A percentile compares a stretch with the other conserved stretches of the same genome.
Conservation (phyloP, 176 grass and related monocot species). For the Avena atlantica region DNA sequence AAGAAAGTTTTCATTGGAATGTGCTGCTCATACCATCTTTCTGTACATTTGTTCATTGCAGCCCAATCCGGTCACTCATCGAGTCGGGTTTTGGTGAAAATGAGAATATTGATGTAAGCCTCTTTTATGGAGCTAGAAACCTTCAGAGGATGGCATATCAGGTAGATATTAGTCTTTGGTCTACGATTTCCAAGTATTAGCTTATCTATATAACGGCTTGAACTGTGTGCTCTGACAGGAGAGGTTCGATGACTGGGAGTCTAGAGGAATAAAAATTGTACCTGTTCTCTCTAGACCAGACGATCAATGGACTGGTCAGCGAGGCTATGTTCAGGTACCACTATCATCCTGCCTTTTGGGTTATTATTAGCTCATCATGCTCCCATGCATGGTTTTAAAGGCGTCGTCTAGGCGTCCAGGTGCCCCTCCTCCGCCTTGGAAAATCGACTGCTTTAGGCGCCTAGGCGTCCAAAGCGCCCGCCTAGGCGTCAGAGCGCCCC, state of each 20-base stretch:
- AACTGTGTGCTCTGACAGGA: conserved; percentile 54
- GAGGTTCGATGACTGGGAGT: conserved; percentile 72
- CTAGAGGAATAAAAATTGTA: conserved; percentile 73
- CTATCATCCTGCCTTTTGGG: not conserved
- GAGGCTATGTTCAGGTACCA: conserved; percentile 83
- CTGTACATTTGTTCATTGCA: conserved; percentile 21
- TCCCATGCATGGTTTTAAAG: not conserved
- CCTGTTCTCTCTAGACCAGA: conserved; percentile 83
- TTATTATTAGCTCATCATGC: not conserved
- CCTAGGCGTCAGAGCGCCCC: too few relatives aligned
- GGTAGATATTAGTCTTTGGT: conserved; percentile 44
- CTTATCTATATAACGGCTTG: not conserved
- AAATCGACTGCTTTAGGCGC: too few relatives aligned
- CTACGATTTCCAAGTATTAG: not conserved
- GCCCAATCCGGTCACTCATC: conserved; percentile 78
- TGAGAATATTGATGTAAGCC: conserved; percentile 54
- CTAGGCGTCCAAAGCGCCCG: too few relatives aligned
- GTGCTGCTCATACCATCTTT: conserved; percentile 25
- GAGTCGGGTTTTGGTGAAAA: conserved; percentile 69
- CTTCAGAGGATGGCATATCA: conserved; percentile 90
- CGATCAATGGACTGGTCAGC: conserved; percentile 70
- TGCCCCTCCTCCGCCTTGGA: too few relatives aligned
- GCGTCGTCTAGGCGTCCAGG: too few relatives aligned
- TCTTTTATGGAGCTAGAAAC: conserved; percentile 92
- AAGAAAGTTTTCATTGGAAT: not conserved